phyloP scores from a whole-genome alignment of 805 yeast species.

The Nakazawaea populi region DNA sequence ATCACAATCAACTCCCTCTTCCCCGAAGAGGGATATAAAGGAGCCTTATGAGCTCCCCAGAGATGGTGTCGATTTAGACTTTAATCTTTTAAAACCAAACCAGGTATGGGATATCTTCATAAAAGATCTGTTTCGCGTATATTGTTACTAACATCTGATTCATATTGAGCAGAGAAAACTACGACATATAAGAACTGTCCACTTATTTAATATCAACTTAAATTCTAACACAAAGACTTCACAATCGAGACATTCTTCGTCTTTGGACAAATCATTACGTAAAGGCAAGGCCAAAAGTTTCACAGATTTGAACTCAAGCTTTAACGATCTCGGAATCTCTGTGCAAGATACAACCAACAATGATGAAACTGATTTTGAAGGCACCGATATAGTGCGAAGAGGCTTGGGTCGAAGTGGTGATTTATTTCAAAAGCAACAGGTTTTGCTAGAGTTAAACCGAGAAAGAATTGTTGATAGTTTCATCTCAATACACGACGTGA shows the following conservation, averaged over 20 bases:
- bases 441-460: constrained; percentile 22
- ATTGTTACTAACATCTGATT: neutral
- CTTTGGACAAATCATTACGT: neutral
- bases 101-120: neutral
- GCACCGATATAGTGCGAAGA: neutral
- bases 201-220: constrained; percentile 4
- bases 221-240: neutral
- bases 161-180: neutral
- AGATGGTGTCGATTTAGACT: neutral
- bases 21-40: neutral
- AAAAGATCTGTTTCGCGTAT: too few species aligned
- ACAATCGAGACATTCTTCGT: neutral
- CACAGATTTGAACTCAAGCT: constrained; percentile 1
- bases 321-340: neutral
- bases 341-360: neutral
- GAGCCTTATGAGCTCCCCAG: neutral
- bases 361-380: neutral
- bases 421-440: constrained; percentile 21
- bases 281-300: constrained; percentile 7
- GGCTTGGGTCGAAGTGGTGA: constrained; percentile 7
- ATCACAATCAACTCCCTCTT: constrained; percentile 1
- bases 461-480: constrained; percentile 26
- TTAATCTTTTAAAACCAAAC: constrained; percentile 2
- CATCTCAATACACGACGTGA: constrained; percentile 26
- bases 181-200: constrained; percentile 5